A percentile compares a stretch with the other conserved stretches of the same genome.
Conservation (phyloP, 1,139 yeast genomes). For the Casaregolazyma lundiana region DNA sequence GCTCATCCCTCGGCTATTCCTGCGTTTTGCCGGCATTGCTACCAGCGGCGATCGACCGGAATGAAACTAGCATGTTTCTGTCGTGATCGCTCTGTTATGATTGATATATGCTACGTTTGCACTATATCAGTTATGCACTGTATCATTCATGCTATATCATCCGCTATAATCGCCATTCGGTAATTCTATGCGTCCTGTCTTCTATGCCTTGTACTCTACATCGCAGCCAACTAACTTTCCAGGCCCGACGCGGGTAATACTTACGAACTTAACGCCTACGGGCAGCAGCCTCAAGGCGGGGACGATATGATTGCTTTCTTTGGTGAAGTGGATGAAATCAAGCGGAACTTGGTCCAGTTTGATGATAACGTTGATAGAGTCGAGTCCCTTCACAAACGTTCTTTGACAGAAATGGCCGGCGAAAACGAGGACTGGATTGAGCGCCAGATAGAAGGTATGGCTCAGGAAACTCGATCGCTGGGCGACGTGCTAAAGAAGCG, state of each 20-base stretch:
- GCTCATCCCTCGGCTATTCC: too few relatives aligned
- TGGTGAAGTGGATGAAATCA: slow-evolving; percentile 77
- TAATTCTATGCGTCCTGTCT: too few relatives aligned
- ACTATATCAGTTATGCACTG: too few relatives aligned
- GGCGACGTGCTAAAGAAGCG: slow-evolving; percentile 71
- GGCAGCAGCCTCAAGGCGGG: slow-evolving; percentile 15
- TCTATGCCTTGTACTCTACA: too few relatives aligned
- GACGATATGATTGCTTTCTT: slow-evolving; percentile 73
- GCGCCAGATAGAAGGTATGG: slow-evolving; percentile 70
- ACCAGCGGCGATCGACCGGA: too few relatives aligned
- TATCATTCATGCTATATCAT: too few relatives aligned
- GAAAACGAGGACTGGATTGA: slow-evolving; percentile 71
- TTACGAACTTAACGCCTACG: slow-evolving; percentile 24
- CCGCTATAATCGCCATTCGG: too few relatives aligned
- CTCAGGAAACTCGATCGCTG: slow-evolving; percentile 72
- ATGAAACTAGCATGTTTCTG: too few relatives aligned
- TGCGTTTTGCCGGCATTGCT: too few relatives aligned
- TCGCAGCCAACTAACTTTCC: slow-evolving; percentile 2
- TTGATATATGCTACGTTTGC: too few relatives aligned
- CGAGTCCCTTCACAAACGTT: slow-evolving; percentile 73
- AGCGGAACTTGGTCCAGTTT: slow-evolving; percentile 76
- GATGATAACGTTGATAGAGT: slow-evolving; percentile 72
- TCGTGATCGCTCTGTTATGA: too few relatives aligned
- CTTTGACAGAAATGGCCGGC: slow-evolving; percentile 73
- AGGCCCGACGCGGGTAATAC: slow-evolving; percentile 8